These are phyloP conservation scores for Corynascus novoguineensis DNA, from an alignment of 495 filamentous ascomycete species.

Conservation along the genomic window DNA sequence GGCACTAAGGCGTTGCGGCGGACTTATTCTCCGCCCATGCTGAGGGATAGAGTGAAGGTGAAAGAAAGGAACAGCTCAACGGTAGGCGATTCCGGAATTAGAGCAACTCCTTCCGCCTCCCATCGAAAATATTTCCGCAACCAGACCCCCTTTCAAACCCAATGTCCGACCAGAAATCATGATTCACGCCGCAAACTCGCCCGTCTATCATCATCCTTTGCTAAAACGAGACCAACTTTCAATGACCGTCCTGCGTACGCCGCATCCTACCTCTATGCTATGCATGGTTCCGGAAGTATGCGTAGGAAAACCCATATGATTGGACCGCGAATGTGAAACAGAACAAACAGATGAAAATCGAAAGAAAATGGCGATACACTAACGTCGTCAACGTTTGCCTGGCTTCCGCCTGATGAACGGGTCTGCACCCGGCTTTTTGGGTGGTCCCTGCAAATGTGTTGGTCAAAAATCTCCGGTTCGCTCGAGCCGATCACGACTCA, in stretches of 20 bases:
- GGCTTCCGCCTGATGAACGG: conserved; percentile 44
- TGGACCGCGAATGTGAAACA: not conserved
- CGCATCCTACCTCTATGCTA: not conserved
- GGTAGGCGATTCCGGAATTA: too few relatives aligned
- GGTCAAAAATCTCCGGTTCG: not conserved
- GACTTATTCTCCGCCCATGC: too few relatives aligned
- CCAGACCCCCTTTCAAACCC: too few relatives aligned
- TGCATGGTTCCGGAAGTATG: not conserved
- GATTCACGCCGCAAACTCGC: not conserved
- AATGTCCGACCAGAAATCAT: not conserved
- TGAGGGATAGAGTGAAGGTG: too few relatives aligned
- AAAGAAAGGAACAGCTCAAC: too few relatives aligned
- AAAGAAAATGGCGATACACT: not conserved
- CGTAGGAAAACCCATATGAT: not conserved
- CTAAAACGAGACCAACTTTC: not conserved
- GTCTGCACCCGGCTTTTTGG: conserved; percentile 33
- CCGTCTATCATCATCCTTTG: not conserved
- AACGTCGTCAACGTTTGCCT: conserved; percentile 21
- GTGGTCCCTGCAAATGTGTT: conserved; percentile 21
- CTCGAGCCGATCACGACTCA: not conserved
- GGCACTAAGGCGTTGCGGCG: too few relatives aligned
- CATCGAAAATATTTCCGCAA: too few relatives aligned
- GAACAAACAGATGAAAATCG: too few relatives aligned
- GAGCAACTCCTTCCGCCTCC: too few relatives aligned
- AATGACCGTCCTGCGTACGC: not conserved